phyloP scores from a whole-genome alignment of 139 green algal species.

The Astrephomene gubernaculifera region DNA sequence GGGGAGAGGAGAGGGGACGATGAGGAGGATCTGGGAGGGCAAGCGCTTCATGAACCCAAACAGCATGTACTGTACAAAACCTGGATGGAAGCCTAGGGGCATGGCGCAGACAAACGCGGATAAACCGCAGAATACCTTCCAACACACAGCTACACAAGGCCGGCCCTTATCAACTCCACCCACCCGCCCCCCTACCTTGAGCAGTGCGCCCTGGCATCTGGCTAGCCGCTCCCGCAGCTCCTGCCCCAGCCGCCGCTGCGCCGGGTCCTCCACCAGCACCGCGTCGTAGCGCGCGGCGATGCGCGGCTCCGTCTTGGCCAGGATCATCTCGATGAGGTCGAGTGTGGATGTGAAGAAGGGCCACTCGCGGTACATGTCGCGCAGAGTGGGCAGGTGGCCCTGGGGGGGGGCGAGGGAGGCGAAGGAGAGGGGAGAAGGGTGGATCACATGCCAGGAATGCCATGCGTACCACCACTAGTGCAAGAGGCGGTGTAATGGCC shows the following conservation, averaged over 20 bases:
- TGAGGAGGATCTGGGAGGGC: neutral
- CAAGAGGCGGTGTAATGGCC: no score
- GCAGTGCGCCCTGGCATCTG: conserved; percentile 61
- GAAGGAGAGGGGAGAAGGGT: neutral
- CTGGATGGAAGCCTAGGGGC: no score
- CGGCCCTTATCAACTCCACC: no score
- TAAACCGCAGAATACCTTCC: no score
- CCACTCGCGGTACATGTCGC: conserved; percentile 97
- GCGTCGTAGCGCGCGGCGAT: conserved; percentile 83
- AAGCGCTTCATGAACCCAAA: no score
- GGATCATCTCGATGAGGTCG: conserved; percentile 99
- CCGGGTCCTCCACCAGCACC: conserved; percentile 48
- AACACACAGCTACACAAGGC: no score
- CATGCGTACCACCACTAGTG: no score
- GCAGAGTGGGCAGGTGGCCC: conserved; percentile 75
- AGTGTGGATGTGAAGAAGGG: conserved; percentile 96
- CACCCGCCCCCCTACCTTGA: conserved; percentile 54
- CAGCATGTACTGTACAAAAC: no score
- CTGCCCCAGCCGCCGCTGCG: conserved; percentile 74
- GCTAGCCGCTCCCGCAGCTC: conserved; percentile 75
- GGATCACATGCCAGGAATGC: no score
- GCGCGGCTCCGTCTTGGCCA: conserved; percentile 94
- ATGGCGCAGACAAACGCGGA: no score
- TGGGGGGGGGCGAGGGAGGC: conserved; percentile 30
- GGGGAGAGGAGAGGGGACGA: neutral